A percentile compares a stretch with the other conserved stretches of the same genome.
phyloP scores from a whole-genome alignment of 164 flowering plant species.

The Euptelea pleiosperma region DNA sequence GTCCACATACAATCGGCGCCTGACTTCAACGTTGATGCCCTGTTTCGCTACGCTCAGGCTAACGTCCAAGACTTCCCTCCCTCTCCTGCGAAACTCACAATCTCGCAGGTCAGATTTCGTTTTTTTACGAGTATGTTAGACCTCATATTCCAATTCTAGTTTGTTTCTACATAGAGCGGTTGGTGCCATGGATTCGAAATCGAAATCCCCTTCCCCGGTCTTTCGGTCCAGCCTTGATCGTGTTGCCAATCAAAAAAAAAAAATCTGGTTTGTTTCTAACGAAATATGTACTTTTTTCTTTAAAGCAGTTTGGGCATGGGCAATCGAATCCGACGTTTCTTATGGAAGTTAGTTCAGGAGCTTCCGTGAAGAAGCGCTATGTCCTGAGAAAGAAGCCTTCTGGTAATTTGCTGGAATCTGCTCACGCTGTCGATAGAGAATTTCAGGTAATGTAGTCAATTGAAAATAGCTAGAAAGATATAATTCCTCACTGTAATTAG shows the following conservation, averaged over 20 bases:
- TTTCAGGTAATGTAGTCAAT: slow-evolving; percentile 46
- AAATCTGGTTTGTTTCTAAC: neutral
- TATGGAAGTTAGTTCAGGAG: slow-evolving; percentile 49
- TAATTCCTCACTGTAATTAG: too few species aligned
- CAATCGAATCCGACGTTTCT: slow-evolving; percentile 95
- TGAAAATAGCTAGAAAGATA: neutral
- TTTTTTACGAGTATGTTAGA: neutral
- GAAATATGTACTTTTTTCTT: neutral
- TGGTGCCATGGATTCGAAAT: too few species aligned
- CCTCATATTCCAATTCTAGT: neutral
- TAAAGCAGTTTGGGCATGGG: slow-evolving; percentile 83
- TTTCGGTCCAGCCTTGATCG: neutral
- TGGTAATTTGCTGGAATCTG: slow-evolving; percentile 74
- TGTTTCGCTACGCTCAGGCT: slow-evolving; percentile 48
- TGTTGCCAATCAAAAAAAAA: neutral
- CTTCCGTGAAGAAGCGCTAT: slow-evolving; percentile 50
- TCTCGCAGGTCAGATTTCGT: slow-evolving; percentile 51
- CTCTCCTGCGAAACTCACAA: slow-evolving; percentile 38
- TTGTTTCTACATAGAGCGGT: neutral
- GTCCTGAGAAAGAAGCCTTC: slow-evolving; percentile 95
- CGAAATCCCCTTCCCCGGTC: too few species aligned
- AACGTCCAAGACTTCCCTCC: slow-evolving; percentile 68
- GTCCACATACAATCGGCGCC: slow-evolving; percentile 35
- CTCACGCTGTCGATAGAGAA: slow-evolving; percentile 94
- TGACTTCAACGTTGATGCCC: slow-evolving; percentile 44